Evolutionary conservation across 148 eudicot genomes (phyloP).

Genomic region (Camellia japonica): DNA sequence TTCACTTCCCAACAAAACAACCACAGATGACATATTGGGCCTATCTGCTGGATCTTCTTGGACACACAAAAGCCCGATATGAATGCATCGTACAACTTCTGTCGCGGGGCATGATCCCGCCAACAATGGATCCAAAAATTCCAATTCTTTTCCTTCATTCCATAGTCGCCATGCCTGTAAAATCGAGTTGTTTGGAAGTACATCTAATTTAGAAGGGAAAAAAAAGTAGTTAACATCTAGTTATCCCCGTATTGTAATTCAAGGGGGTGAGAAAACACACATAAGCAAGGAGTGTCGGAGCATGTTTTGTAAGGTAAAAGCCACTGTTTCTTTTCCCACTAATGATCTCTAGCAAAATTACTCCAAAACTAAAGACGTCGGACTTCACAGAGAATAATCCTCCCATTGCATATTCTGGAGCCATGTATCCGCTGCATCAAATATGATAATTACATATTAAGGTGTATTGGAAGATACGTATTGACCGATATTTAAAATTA

Average conservation of each 20-base stretch:
- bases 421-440: slow-evolving; percentile 41
- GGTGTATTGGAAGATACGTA: no score
- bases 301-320: slow-evolving; percentile 8
- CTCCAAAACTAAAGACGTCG: slow-evolving; percentile 46
- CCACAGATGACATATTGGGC: slow-evolving; percentile 15
- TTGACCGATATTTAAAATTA: no score
- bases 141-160: slow-evolving; percentile 18
- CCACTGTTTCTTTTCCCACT: slow-evolving; percentile 32
- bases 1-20: slow-evolving; percentile 13
- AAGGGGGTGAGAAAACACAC: no score
- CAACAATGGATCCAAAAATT: slow-evolving; percentile 4
- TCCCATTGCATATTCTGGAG: slow-evolving; percentile 45
- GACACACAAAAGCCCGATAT: slow-evolving; percentile 7
- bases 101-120: not conserved
- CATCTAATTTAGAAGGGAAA: no score
- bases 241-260: no score
- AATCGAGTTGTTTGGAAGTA: not conserved
- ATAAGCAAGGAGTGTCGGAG: not conserved
- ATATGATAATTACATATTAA: slow-evolving; percentile 6
- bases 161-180: slow-evolving; percentile 24
- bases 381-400: slow-evolving; percentile 39
- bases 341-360: slow-evolving; percentile 33
- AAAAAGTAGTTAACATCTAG: no score
- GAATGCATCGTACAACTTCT: not conserved
- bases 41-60: slow-evolving; percentile 17